Conservation (phyloP, 1,284 basidiomycete genomes). For the Ustilago crameri region DNA sequence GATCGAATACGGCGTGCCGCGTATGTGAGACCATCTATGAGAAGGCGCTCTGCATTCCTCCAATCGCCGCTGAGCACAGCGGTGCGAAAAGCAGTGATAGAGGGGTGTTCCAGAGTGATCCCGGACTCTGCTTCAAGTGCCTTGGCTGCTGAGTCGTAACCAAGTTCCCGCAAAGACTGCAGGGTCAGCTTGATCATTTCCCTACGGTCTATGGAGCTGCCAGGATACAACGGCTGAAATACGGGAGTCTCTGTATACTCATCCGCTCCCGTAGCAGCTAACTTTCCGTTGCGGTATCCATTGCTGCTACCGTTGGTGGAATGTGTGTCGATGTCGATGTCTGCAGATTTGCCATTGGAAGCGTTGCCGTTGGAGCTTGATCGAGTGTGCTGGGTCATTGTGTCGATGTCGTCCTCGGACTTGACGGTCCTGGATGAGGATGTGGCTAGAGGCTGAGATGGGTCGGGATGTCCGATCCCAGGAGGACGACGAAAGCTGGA, state of each 20-base stretch:
- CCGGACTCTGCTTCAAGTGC: slow-evolving; percentile 92
- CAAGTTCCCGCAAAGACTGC: slow-evolving; percentile 90
- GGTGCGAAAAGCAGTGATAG: slow-evolving; percentile 83
- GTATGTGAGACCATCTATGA: slow-evolving; percentile 71
- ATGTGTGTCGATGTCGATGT: slow-evolving; percentile 7
- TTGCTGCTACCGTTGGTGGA: slow-evolving; percentile 21
- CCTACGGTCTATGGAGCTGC: slow-evolving; percentile 74
- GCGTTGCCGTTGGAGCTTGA: slow-evolving; percentile 25
- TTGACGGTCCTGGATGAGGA: background rate
- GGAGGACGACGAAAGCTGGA: slow-evolving; percentile 21
- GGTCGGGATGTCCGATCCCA: slow-evolving; percentile 6
- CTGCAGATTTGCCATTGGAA: slow-evolving; percentile 22
- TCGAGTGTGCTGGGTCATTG: slow-evolving; percentile 23
- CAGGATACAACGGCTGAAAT: slow-evolving; percentile 35
- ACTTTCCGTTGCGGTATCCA: slow-evolving; percentile 26
- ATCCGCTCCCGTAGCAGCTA: slow-evolving; percentile 4
- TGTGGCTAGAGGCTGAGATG: slow-evolving; percentile 1
- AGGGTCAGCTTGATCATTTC: slow-evolving; percentile 91
- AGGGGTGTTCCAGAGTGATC: slow-evolving; percentile 81
- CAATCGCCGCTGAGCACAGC: slow-evolving; percentile 86
- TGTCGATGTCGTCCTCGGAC: background rate
- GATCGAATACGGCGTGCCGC: slow-evolving; percentile 40
- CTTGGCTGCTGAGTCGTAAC: slow-evolving; percentile 89
- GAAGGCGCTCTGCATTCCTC: slow-evolving; percentile 79
- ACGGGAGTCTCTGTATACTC: slow-evolving; percentile 22